Evolutionary conservation across 1,139 yeast species (phyloP), one percentile per base, ranked within the genome.

Genomic region (Lizanozyma gosingica): DNA sequence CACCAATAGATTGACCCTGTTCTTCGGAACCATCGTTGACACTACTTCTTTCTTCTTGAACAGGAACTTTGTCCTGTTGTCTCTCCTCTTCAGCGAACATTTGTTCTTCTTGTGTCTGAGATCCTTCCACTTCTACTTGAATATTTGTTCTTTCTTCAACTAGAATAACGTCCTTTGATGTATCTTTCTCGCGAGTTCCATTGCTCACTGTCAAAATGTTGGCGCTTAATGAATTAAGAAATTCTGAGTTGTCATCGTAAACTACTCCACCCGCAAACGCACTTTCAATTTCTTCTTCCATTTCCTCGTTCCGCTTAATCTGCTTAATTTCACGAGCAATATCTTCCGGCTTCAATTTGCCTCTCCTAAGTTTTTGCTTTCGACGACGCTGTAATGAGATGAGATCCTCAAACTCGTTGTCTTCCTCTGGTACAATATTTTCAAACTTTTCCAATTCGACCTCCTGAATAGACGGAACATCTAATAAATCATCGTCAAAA

Each of bases 211-310:
- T 6, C 29, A 22, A 22, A 6, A 22, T 11, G 6, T 11, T 22
- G 29, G 29, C 6, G 29, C 29, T 22, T 6, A 63, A 41, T 4
- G 56, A 48, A 32, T 48, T 56, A 42, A 69, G 54, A 43, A 70
- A 68, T 27, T 65, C 72, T 22, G 47, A 46, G 0, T 71, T 67
- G 37, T 60, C 63, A 45, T 67, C 67, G 44, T 56, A 63, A 1
- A 62, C 59, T 4, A 53, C 41, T 4, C 56, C 57, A 22, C 29
- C 29, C 9, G 11, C 29, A 11, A 22, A 22, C 11, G 29, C 44
- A 16, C 50, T 47, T 11, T 62, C 67, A 32, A 56, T 27, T 8
- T 55, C 56, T 14, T 57, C 55, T 33, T 57, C 58, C 4, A 50
- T 39, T 11, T 62, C 59, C 11, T 22, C 29, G 29, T 22, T 22